phyloP scores from a whole-genome alignment of 2,329 filamentous ascomycete genomes.

The Madurella mycetomatis region DNA sequence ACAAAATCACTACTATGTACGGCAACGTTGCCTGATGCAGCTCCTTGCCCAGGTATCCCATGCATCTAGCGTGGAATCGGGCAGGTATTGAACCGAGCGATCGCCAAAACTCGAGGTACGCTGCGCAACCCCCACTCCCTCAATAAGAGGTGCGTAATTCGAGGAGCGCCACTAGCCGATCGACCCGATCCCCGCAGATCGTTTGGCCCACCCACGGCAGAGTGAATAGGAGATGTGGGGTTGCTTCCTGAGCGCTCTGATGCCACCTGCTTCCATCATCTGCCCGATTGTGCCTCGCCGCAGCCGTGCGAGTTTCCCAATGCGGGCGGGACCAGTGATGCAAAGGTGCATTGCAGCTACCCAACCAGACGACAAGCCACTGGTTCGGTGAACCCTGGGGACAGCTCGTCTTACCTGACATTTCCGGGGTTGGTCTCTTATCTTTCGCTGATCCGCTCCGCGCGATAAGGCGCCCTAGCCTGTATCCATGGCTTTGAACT shows the following conservation, averaged over 20 bases:
- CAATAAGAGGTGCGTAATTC: neutral
- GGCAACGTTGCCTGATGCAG: no score
- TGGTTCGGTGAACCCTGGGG: neutral
- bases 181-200: neutral
- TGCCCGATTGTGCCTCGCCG: neutral
- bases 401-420: neutral
- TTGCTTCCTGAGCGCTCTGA: neutral
- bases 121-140: neutral
- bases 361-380: slow-evolving; percentile 3
- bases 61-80: no score
- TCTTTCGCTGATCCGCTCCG: slow-evolving; percentile 1
- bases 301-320: neutral
- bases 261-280: neutral
- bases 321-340: slow-evolving; percentile 5
- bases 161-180: neutral
- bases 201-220: neutral
- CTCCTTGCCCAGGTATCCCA: no score
- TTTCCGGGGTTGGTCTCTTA: slow-evolving; percentile 5
- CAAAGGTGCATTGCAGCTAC: neutral
- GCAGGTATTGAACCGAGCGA: neutral
- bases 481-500: slow-evolving; percentile 9
- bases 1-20: no score
- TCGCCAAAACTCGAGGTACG: neutral
- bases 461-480: slow-evolving; percentile 13
- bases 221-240: neutral